Conservation (phyloP, 2,329 filamentous ascomycete genomes). For the Hymenoscyphus albidus region DNA sequence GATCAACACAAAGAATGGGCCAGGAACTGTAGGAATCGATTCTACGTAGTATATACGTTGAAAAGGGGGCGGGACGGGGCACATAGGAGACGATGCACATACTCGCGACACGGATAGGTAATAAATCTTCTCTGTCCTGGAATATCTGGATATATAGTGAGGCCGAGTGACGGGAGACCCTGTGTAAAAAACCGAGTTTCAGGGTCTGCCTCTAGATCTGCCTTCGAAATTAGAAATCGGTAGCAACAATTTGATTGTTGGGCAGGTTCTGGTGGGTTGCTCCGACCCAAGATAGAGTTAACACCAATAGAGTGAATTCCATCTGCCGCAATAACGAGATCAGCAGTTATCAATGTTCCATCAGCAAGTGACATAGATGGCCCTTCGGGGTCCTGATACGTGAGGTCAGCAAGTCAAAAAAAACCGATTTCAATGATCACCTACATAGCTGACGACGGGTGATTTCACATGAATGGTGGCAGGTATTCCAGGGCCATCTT, state of each 20-base stretch:
- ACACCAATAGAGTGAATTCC: slow-evolving; percentile 33
- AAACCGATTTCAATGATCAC: neutral
- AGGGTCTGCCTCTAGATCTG: slow-evolving; percentile 29
- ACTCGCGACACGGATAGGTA: slow-evolving; percentile 30
- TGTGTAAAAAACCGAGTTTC: slow-evolving; percentile 31
- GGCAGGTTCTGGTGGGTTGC: slow-evolving; percentile 17
- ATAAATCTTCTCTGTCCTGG: slow-evolving; percentile 22
- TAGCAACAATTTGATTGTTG: slow-evolving; percentile 21
- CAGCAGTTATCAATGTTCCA: slow-evolving; percentile 32
- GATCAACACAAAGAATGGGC: too few relatives aligned
- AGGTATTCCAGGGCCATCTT: slow-evolving; percentile 27
- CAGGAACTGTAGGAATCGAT: too few relatives aligned
- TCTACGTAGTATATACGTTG: too few relatives aligned
- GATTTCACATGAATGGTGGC: slow-evolving; percentile 25
- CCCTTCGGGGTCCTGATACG: neutral
- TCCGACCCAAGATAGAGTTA: slow-evolving; percentile 10
- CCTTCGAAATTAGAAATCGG: slow-evolving; percentile 35
- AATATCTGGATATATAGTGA: slow-evolving; percentile 12
- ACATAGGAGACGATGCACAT: neutral
- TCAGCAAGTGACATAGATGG: slow-evolving; percentile 31
- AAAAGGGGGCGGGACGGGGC: too few relatives aligned
- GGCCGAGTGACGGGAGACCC: slow-evolving; percentile 19
- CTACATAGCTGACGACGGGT: slow-evolving; percentile 26
- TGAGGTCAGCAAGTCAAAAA: neutral
- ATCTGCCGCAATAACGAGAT: slow-evolving; percentile 38